phyloP scores from a whole-genome alignment of 148 eudicot genomes.

The Heliosperma pusillum region DNA sequence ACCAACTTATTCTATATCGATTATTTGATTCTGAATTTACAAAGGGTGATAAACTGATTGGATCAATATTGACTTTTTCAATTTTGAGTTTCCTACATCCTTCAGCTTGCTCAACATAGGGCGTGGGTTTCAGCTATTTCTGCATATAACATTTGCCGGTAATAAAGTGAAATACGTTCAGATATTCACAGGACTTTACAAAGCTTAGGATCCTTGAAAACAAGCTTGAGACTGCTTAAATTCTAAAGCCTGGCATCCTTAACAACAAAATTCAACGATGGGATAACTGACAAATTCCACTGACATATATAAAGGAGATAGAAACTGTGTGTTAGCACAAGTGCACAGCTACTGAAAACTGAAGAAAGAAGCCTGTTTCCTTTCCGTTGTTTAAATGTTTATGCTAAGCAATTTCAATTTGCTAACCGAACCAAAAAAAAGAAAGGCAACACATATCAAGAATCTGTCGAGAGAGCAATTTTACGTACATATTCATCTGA shows the following conservation, averaged over 20 bases:
- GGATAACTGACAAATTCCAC: too few species aligned
- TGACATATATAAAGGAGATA: too few species aligned
- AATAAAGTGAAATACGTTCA: neutral
- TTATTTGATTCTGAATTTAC: neutral
- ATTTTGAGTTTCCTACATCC: neutral
- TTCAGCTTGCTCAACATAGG: neutral
- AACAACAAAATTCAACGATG: too few species aligned
- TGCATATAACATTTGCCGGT: neutral
- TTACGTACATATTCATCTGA: conserved; percentile 20
- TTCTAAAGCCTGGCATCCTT: too few species aligned
- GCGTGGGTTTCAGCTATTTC: neutral
- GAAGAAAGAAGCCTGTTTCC: too few species aligned
- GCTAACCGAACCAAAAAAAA: neutral
- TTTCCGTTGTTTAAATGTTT: too few species aligned
- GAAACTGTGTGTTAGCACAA: too few species aligned
- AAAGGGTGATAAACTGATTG: neutral
- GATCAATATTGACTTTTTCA: neutral
- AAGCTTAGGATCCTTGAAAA: neutral
- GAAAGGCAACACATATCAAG: neutral
- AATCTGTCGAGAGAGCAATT: neutral
- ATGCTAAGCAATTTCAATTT: neutral
- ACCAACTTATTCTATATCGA: neutral
- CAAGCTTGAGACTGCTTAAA: too few species aligned
- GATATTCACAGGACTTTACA: neutral
- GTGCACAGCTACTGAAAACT: too few species aligned